A percentile compares a stretch with the other conserved stretches of the same genome.
phyloP scores from a whole-genome alignment of 768 basidiomycete species.

The Tulasnella sp. region DNA sequence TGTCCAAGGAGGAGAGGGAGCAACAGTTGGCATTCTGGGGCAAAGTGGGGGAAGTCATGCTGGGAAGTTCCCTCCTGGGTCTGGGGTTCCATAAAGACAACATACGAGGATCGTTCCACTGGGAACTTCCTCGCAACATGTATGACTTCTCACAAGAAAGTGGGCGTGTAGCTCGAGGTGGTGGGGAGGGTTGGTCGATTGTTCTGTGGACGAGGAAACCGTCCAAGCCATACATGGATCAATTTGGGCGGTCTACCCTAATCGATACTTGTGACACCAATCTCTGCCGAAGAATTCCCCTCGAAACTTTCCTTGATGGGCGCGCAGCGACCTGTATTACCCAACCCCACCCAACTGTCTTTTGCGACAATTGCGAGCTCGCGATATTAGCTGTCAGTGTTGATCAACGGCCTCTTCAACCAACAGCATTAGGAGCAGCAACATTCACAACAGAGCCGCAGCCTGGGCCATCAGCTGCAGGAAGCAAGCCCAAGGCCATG shows the following conservation, averaged over 20 bases:
- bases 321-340: neutral
- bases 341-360: neutral
- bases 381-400: no score
- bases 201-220: neutral
- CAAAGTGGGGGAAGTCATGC: neutral
- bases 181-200: neutral
- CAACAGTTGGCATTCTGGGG: neutral
- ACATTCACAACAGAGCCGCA: no score
- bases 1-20: neutral
- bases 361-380: neutral
- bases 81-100: neutral
- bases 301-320: neutral
- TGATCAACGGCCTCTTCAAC: no score
- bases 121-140: neutral
- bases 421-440: no score
- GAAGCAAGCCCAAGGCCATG: no score
- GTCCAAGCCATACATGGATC: neutral
- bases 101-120: neutral
- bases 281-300: neutral
- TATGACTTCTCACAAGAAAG: neutral
- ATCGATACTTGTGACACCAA: neutral
- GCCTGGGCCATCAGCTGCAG: no score
- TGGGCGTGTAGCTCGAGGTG: neutral
- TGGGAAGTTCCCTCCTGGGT: neutral
- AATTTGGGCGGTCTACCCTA: neutral